Percentiles rank a stretch among this genome's conserved stretches.
Conservation (phyloP, 176 grass and related monocot genomes). For the Oryza punctata region DNA sequence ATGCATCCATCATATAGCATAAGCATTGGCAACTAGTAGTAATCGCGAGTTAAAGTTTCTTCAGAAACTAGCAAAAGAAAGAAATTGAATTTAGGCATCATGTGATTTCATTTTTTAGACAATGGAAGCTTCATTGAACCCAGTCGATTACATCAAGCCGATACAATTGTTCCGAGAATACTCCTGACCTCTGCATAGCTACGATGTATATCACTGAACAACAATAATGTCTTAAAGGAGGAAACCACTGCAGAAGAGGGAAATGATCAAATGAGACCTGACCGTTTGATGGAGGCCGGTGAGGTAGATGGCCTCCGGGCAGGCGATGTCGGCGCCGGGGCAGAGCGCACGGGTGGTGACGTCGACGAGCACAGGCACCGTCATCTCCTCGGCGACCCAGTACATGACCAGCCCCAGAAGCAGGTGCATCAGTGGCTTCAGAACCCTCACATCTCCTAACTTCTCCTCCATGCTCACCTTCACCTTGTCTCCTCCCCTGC, state of each 20-base stretch:
- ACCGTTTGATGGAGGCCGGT: slow-evolving; percentile 81
- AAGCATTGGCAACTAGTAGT: neutral
- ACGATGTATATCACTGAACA: neutral
- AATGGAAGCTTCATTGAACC: too few species aligned
- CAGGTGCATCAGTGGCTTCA: slow-evolving; percentile 64
- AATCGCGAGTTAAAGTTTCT: neutral
- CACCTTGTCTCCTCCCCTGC: neutral
- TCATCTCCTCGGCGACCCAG: slow-evolving; percentile 88
- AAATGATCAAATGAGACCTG: neutral
- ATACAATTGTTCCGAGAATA: too few species aligned
- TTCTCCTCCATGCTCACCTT: slow-evolving; percentile 14
- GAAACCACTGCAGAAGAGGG: too few species aligned
- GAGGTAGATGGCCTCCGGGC: slow-evolving; percentile 82
- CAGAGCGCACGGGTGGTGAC: slow-evolving; percentile 70
- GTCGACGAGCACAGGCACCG: slow-evolving; percentile 84
- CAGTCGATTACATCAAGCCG: too few species aligned
- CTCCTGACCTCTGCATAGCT: too few species aligned
- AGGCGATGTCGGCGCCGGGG: slow-evolving; percentile 32
- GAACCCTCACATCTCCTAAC: slow-evolving; percentile 29
- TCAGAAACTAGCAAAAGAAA: neutral
- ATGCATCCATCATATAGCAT: neutral
- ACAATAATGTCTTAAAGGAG: neutral
- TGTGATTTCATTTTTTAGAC: neutral
- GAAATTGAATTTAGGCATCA: neutral
- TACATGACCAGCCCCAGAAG: slow-evolving; percentile 60